Evolutionary conservation across 257 asterid species (phyloP).

Genomic region (Fraxinus cuspidata): DNA sequence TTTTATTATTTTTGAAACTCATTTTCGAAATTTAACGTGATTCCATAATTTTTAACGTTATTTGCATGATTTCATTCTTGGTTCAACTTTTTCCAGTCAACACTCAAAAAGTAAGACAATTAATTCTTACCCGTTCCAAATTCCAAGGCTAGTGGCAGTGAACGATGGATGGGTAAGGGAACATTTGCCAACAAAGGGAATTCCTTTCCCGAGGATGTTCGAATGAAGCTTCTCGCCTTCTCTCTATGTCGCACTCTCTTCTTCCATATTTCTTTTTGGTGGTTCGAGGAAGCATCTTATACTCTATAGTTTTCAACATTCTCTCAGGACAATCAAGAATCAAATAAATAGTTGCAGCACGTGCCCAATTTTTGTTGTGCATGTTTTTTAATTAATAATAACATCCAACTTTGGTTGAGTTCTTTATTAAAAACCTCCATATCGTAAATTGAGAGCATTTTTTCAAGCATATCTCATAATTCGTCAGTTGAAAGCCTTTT

Average conservation of each 20-base stretch:
- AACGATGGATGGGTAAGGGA: slow-evolving; percentile 7
- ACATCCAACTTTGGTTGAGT: too few species aligned
- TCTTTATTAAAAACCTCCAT: too few species aligned
- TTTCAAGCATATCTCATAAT: too few species aligned
- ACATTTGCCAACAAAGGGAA: slow-evolving; percentile 18
- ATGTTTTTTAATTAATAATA: too few species aligned
- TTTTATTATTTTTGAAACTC: too few species aligned
- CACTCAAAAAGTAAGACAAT: slow-evolving; percentile 1
- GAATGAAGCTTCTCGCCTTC: slow-evolving; percentile 30
- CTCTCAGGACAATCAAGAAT: not conserved
- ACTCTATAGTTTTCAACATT: not conserved
- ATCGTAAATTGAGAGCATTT: too few species aligned
- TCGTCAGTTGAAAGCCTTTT: too few species aligned
- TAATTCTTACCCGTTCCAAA: slow-evolving; percentile 19
- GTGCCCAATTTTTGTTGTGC: not conserved
- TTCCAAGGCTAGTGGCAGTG: slow-evolving; percentile 5
- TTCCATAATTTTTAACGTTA: too few species aligned
- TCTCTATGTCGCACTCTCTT: slow-evolving; percentile 10
- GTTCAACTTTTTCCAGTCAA: slow-evolving; percentile 17
- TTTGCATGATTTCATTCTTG: not conserved
- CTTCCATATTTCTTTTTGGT: not conserved
- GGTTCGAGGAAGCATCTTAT: not conserved
- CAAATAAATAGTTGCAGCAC: not conserved
- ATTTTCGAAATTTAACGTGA: too few species aligned
- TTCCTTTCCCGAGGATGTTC: slow-evolving; percentile 29